Conservation (phyloP, 345 rosid species). For the Psidium friedrichsthalianum region DNA sequence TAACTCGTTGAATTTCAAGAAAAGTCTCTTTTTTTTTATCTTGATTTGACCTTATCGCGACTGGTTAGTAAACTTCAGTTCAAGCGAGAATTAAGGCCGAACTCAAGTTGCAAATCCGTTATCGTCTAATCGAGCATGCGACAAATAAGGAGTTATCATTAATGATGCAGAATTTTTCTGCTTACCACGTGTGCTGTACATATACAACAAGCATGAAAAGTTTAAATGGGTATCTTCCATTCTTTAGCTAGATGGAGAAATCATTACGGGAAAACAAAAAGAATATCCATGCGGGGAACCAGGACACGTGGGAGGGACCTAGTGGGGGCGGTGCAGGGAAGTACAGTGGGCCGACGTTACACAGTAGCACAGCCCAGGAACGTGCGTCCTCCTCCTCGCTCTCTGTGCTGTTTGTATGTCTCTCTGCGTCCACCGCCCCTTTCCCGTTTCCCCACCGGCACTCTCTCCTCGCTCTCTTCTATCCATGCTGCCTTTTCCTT, state of each 20-base stretch:
- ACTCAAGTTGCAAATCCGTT: accelerated
- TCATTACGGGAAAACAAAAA: too few species aligned
- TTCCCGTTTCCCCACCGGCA: background rate
- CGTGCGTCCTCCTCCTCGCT: background rate
- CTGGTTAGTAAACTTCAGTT: accelerated
- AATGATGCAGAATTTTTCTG: too few species aligned
- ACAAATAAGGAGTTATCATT: too few species aligned
- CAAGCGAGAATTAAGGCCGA: accelerated
- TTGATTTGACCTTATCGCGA: too few species aligned
- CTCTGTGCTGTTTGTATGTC: background rate
- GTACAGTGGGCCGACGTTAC: background rate
- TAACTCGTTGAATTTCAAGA: background rate
- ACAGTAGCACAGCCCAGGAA: background rate
- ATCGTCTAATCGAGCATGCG: background rate
- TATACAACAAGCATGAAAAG: too few species aligned
- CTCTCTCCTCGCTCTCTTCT: background rate
- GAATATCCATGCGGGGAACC: too few species aligned
- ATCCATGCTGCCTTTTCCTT: background rate
- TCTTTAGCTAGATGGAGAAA: too few species aligned
- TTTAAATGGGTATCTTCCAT: too few species aligned
- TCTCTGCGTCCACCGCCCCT: background rate
- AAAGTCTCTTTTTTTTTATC: background rate
- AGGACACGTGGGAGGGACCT: background rate
- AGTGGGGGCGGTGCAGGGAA: background rate
- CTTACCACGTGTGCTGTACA: too few species aligned